Evolutionary conservation across 169 alveolate species (phyloP), one percentile per base, ranked within the genome.

Genomic region (Haemoproteus tartakovskyi): DNA sequence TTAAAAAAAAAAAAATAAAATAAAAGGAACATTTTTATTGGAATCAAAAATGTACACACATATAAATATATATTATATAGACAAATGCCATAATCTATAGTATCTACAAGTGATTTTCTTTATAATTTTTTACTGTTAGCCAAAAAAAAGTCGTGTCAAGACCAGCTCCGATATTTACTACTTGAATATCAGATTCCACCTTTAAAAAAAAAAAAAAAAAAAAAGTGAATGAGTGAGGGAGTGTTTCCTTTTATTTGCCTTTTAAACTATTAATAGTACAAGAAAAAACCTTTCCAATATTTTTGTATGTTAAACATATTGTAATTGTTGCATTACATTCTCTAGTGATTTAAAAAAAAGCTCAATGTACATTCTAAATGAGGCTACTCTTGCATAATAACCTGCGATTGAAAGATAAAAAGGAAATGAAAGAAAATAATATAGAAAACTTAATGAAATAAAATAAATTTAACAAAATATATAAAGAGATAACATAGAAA

Each of bases 101-200:
- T n/a, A n/a, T n/a, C n/a, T 33, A 6, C 9, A 33, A 6, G 5
- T 33, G 14, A 33, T 33, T 33, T 33, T 33, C 5, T 33, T 33
- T 33, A 6, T 6, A 6, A 19, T 30, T 26, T 19, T 41, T 47
- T 62, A 79, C 87, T 36, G 22, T 22, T 47, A 52, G 33, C 79
- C 81, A 79, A 60, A 79, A 79, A 54, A 79, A 79, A 37, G 78
- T 79, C 11, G 87, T 62, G 33, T 79, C 87, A 38, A 79, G 46
- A 5, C 87, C 87, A 27, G 87, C 62, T 4, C 87, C 87, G 16
- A 67, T 67, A 43, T 57, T 63, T 9, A 79, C 81, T 33, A 57
- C 40, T 52, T 63, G 81, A 46, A 79, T 59, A n/a, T n/a, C n/a
- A 4, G 24, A 6, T 48, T 63, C 56, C 26, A 24, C 63, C 87